Base-by-base conservation (phyloP, 441 rosid species). In the Eugenia klotzschiana region DNA sequence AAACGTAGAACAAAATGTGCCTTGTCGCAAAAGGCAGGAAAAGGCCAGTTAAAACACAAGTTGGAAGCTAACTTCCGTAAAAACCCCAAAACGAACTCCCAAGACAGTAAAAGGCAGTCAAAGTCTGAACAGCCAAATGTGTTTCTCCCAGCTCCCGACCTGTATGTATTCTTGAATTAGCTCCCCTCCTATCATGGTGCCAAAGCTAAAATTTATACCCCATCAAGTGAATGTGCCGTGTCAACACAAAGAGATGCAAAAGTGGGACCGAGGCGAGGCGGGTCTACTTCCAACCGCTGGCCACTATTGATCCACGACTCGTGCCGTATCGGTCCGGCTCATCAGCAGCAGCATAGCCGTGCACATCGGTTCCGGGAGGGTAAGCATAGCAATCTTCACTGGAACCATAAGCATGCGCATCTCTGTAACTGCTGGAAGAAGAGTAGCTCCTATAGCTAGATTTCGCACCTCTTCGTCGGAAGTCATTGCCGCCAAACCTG, bases 401-500 rank as follows among this genome's bases (percentile, higher is more conserved):
- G 22, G 79, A 29, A 52, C 41, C 27, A 72, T 46, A 52, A 64
- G 26, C 58, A 33, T 13, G 41, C 29, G 40, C 57, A 69, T 50
- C 77, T 11, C 79, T 46, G 84, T 69, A 69, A 51, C 26, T 23
- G 79, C 37, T n/a, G 16, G 52, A 51, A n/a, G 80, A 69, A 51
- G 80, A 46, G 79, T 83, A 81, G 51, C 72, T 51, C 22, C 79
- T 83, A 27, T n/a, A 55, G 49, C 81, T 79, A 25, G 50, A 79
- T 33, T 84, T 84, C 12, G 80, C 33, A 46, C 88, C 86, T 29
- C 73, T 87, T 22, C 93, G 89, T 13, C 93, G 89, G 53, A 74
- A 88, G 87, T 93, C 95, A 41, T 82, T 84, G 26, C 92, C 92
- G 23, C 93, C 92, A 82, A 89, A 91, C 81, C 83, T 87, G 89